These are phyloP conservation scores for Exserohilum rostratum DNA, from an alignment of 2,329 filamentous ascomycete genomes.

Conservation along the genomic window DNA sequence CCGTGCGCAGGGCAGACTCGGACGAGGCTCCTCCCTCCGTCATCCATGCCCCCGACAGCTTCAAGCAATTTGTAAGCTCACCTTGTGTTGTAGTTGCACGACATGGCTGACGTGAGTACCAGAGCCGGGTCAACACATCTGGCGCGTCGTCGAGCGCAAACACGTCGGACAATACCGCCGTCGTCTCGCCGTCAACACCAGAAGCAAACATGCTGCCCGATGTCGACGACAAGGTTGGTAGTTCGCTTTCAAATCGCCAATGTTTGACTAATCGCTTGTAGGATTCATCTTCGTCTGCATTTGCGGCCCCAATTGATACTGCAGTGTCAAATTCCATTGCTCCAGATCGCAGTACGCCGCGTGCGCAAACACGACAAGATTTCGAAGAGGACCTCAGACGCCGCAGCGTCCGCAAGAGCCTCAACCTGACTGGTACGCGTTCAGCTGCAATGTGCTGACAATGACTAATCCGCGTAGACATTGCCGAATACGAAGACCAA, in stretches of 20 bases:
- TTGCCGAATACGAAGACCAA: conserved; percentile 53
- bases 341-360: conserved; percentile 74
- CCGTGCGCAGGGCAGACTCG: conserved; percentile 57
- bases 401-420: conserved; percentile 66
- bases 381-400: conserved; percentile 63
- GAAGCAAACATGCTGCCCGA: conserved; percentile 48
- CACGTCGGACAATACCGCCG: conserved; percentile 44
- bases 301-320: conserved; percentile 76
- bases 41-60: conserved; percentile 87
- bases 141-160: conserved; percentile 39
- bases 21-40: conserved; percentile 86
- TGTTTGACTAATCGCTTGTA: conserved; percentile 33
- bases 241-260: neutral
- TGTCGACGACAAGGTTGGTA: conserved; percentile 44
- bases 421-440: conserved; percentile 74
- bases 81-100: conserved; percentile 33
- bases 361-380: conserved; percentile 81
- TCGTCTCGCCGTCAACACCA: conserved; percentile 46
- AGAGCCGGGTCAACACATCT: conserved; percentile 40
- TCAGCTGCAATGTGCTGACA: conserved; percentile 14
- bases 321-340: conserved; percentile 59
- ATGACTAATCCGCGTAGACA: conserved; percentile 47
- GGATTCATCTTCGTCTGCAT: conserved; percentile 48
- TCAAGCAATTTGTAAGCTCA: conserved; percentile 72
- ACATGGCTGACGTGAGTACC: conserved; percentile 35